These are phyloP conservation scores for Erysimum cheiri DNA, from an alignment of 441 rosid genomes.

Conservation along the genomic window DNA sequence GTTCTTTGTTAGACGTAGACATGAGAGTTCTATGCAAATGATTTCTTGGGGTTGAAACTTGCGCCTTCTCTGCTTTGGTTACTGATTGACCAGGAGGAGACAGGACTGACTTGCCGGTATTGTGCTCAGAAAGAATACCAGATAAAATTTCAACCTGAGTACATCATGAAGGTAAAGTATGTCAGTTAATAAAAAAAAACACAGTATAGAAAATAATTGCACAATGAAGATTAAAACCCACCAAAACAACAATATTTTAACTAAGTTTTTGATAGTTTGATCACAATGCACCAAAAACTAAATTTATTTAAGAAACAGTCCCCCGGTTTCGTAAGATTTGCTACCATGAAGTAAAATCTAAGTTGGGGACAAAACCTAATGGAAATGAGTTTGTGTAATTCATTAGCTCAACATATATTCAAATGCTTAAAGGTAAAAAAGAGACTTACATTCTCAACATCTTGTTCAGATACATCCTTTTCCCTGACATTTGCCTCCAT, in stretches of 20 bases:
- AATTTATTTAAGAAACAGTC: not conserved
- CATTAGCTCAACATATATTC: slow-evolving; percentile 10
- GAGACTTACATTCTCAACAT: slow-evolving; percentile 35
- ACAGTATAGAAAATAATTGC: no score
- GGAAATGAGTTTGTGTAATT: not conserved
- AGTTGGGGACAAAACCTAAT: not conserved
- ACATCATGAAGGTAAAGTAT: not conserved
- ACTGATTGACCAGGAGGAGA: slow-evolving; percentile 75
- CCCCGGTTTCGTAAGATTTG: not conserved
- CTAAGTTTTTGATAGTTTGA: not conserved
- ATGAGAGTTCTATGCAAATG: slow-evolving; percentile 54
- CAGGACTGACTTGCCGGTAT: slow-evolving; percentile 53
- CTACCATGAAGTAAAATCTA: not conserved
- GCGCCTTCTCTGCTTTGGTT: slow-evolving; percentile 50
- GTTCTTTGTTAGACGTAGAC: slow-evolving; percentile 56
- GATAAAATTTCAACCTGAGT: slow-evolving; percentile 58
- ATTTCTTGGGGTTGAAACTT: slow-evolving; percentile 64
- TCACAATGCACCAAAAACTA: not conserved
- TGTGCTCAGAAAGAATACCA: slow-evolving; percentile 65
- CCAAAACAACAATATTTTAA: not conserved
- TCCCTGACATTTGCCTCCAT: slow-evolving; percentile 29
- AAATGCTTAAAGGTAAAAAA: slow-evolving; percentile 6
- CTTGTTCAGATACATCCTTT: slow-evolving; percentile 30
- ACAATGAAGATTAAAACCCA: not conserved
- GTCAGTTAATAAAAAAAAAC: not conserved